Base-by-base conservation (phyloP, 1,139 yeast genomes). In the Pichia sp. region DNA sequence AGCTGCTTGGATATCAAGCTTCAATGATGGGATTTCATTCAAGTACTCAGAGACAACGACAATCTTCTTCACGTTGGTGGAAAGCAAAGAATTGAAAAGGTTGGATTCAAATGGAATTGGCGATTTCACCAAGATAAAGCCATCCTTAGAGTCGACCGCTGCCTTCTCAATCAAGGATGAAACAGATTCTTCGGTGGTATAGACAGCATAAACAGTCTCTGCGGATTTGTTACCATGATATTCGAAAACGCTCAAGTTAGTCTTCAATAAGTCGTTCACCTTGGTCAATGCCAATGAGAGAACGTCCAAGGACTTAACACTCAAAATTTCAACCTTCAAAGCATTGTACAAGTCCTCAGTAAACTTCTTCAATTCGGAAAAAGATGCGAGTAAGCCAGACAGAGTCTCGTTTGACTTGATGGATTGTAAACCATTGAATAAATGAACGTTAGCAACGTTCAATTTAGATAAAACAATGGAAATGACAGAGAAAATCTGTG, bases 361-460 rank as follows among this genome's bases (percentile, higher is more conserved):
- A 38, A 67, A 55, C 4, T 55, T 50, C 30, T 69, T 66, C 38
- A 80, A 50, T 16, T 70, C 61, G 12, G 59, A 65, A 24, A 71
- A 63, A 12, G 75, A 58, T 4, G 14, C 16, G 38, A 71, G 58
- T 38, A 75, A 70, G 30, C 65, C 62, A 11, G 61, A 52, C 43
- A 69, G 67, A 47, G 70, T 72, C 44, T 73, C 63, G 49, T 69
- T 72, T 44, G 77, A 71, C 49, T 74, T 76, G 35, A 77, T 58
- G 44, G 76, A 78, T 36, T 77, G 72, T 13, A 84, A 67, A 30
- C 96, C 97, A 54, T 87, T 96, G 55, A 79, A 83, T 46, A 84
- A 66, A 58, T 81, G 78, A 39, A 85, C 58, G 16, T 81, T 68
- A 5, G 91, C 85, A 23, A 74, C 68, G 27, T 74, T 65, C n/a